Conservation (phyloP, 495 filamentous ascomycete genomes). For the Annulohypoxylon bovei region DNA sequence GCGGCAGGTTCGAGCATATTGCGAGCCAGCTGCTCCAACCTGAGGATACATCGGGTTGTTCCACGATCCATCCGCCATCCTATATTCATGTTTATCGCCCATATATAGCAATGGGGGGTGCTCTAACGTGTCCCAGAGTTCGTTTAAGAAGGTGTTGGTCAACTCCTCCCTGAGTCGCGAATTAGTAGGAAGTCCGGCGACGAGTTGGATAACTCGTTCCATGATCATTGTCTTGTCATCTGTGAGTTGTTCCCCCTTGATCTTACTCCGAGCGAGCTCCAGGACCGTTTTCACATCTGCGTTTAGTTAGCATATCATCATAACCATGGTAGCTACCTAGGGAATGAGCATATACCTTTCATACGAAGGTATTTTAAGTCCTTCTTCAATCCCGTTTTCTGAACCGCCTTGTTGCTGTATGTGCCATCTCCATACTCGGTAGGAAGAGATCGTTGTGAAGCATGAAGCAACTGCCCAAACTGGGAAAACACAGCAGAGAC, state of each 20-base stretch:
- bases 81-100: constrained; percentile 72
- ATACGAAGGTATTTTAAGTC: constrained; percentile 68
- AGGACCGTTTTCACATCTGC: constrained; percentile 55
- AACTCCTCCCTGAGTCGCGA: constrained; percentile 72
- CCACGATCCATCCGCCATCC: constrained; percentile 78
- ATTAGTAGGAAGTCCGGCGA: constrained; percentile 68
- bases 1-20: constrained; percentile 80
- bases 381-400: constrained; percentile 64
- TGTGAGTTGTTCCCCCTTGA: constrained; percentile 61
- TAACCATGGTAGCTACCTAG: not conserved
- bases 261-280: constrained; percentile 48
- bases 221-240: constrained; percentile 85
- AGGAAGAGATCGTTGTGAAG: constrained; percentile 71
- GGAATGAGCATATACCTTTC: constrained; percentile 45
- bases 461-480: constrained; percentile 71
- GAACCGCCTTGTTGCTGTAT: constrained; percentile 43
- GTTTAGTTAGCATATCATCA: not conserved
- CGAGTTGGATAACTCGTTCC: constrained; percentile 81
- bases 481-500: constrained; percentile 65
- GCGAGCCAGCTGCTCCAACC: constrained; percentile 56
- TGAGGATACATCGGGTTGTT: constrained; percentile 58
- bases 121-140: constrained; percentile 73
- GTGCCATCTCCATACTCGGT: constrained; percentile 72
- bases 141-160: constrained; percentile 74
- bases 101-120: constrained; percentile 67